Evolutionary conservation across 345 rosid species (phyloP).

Genomic region (Sonneratia alba): DNA sequence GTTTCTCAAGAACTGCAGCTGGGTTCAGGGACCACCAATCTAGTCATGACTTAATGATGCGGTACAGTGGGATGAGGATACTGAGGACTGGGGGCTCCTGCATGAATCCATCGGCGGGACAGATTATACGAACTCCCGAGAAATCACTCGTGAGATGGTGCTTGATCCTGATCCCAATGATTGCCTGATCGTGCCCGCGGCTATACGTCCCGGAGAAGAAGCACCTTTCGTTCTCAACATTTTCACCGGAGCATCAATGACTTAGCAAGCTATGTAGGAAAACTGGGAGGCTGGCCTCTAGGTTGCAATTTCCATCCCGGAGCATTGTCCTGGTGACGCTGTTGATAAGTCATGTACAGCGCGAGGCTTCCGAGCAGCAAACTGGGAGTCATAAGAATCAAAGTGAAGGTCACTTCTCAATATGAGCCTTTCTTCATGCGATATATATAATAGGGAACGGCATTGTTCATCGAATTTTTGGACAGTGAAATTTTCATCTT

Average conservation of each 20-base stretch:
- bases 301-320: background rate
- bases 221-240: constrained; percentile 95
- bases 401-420: constrained; percentile 16
- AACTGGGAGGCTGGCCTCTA: constrained; percentile 7
- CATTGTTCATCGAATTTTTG: too few relatives aligned
- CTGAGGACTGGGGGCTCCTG: constrained; percentile 16
- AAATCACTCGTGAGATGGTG: too few relatives aligned
- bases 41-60: constrained; percentile 86
- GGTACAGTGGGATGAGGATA: constrained; percentile 96
- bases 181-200: constrained; percentile 93
- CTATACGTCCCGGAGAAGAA: constrained; percentile 98
- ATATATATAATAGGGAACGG: too few relatives aligned
- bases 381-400: too few relatives aligned
- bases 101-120: too few relatives aligned
- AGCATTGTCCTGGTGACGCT: background rate
- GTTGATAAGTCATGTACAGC: background rate
- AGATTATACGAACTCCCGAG: too few relatives aligned
- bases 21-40: constrained; percentile 94
- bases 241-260: constrained; percentile 85
- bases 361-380: too few relatives aligned
- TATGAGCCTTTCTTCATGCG: constrained; percentile 13
- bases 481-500: too few relatives aligned
- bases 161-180: constrained; percentile 88
- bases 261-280: constrained; percentile 40
- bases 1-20: constrained; percentile 92